Evolutionary conservation across 192 early-diverging fungal genomes (phyloP).

Genomic region (Thamnidium elegans): DNA sequence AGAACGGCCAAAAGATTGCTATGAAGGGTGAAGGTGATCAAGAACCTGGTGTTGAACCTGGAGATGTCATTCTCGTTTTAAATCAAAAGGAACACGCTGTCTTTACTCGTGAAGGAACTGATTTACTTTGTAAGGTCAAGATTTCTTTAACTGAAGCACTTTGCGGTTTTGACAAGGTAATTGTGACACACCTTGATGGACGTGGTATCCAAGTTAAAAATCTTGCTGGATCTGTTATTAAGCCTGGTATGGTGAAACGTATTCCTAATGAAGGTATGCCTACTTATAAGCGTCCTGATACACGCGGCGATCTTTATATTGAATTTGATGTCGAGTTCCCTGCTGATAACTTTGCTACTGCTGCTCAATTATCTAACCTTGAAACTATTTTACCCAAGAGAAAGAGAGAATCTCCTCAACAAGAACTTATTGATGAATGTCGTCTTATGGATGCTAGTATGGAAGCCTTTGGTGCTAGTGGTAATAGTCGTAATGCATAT

Average conservation of each 20-base stretch:
- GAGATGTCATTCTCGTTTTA: constrained; percentile 91
- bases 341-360: constrained; percentile 40
- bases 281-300: constrained; percentile 58
- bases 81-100: constrained; percentile 75
- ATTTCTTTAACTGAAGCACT: constrained; percentile 90
- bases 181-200: constrained; percentile 86
- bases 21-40: constrained; percentile 96
- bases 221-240: constrained; percentile 79
- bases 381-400: constrained; percentile 29
- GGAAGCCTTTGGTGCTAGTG: constrained; percentile 42
- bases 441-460: constrained; percentile 40
- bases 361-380: constrained; percentile 32
- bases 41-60: constrained; percentile 83
- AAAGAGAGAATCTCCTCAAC: constrained; percentile 14
- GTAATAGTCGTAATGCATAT: constrained; percentile 44
- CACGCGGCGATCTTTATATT: constrained; percentile 87
- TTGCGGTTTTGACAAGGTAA: constrained; percentile 80
- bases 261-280: constrained; percentile 95
- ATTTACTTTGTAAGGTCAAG: constrained; percentile 75
- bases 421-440: constrained; percentile 52
- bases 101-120: constrained; percentile 79
- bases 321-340: constrained; percentile 90
- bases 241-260: constrained; percentile 83
- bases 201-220: constrained; percentile 81
- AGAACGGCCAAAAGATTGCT: constrained; percentile 82